These are phyloP conservation scores for Ophiostoma himal-ulmi DNA, from an alignment of 2,329 filamentous ascomycete species.

Conservation along the genomic window DNA sequence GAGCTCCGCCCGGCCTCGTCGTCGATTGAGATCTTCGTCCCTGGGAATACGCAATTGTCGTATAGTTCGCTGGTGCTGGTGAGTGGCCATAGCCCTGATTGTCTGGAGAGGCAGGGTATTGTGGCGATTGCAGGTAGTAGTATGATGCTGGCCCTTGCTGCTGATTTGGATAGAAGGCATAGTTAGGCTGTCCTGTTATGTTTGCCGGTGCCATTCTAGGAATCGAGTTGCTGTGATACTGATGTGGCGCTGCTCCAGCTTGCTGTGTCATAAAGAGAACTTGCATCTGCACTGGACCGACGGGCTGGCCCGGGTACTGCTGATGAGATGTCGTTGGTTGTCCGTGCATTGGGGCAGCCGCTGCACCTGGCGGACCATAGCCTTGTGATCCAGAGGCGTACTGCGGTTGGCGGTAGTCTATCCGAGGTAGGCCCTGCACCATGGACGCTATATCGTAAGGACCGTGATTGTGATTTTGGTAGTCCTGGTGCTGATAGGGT, in stretches of 20 bases:
- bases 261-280: neutral
- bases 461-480: neutral
- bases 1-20: neutral
- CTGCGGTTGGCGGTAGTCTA: neutral
- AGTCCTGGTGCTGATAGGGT: neutral
- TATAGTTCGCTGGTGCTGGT: neutral
- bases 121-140: neutral
- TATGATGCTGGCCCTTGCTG: neutral
- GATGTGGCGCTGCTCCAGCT: neutral
- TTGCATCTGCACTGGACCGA: neutral
- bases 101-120: neutral
- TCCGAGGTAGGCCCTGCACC: neutral
- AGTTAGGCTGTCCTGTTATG: neutral
- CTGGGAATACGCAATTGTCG: neutral
- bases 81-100: neutral
- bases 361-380: neutral
- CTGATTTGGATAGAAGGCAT: conserved; percentile 2
- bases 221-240: neutral
- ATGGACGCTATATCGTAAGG: neutral
- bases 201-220: neutral
- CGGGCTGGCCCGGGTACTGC: neutral
- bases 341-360: neutral
- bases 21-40: neutral
- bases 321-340: neutral
- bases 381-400: neutral